Percentiles rank a stretch among this genome's conserved stretches.
phyloP scores from a whole-genome alignment of 352 stramenopile genomes.

The Globisporangium spinosum region DNA sequence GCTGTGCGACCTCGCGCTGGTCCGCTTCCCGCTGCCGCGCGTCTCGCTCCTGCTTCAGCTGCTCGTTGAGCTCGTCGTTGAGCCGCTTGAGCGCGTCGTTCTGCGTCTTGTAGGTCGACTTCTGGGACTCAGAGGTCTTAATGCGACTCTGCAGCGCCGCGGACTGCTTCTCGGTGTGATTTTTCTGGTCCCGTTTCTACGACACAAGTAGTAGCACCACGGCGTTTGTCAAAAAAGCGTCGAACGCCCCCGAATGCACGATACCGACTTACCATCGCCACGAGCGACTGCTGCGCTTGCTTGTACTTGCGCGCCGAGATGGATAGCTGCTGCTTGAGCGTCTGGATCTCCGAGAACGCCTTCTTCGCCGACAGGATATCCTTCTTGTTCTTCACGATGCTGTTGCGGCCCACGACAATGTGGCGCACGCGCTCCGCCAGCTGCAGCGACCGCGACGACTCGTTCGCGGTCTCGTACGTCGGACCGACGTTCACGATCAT shows the following conservation, averaged over 20 bases:
- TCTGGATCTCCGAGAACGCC: conserved; percentile 92
- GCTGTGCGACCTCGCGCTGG: conserved; percentile 66
- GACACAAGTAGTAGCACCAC: conserved; percentile 26
- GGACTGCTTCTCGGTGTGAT: conserved; percentile 88
- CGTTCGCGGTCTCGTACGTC: conserved; percentile 71
- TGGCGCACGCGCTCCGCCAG: conserved; percentile 80
- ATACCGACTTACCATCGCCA: conserved; percentile 81
- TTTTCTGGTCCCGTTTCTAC: conserved; percentile 91
- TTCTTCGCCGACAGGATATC: conserved; percentile 90
- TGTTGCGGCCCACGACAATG: conserved; percentile 75
- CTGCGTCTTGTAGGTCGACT: conserved; percentile 53
- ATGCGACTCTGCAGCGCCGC: conserved; percentile 71
- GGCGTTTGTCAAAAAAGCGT: conserved; percentile 17
- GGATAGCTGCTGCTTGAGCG: conserved; percentile 91
- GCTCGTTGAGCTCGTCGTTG: conserved; percentile 62
- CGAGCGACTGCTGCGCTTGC: conserved; percentile 89
- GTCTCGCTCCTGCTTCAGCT: conserved; percentile 71
- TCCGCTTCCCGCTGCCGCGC: conserved; percentile 58
- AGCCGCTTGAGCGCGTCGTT: conserved; percentile 63
- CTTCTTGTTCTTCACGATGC: conserved; percentile 84
- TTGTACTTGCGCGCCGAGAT: conserved; percentile 79
- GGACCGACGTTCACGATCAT: conserved; percentile 93
- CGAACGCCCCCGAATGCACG: conserved; percentile 12
- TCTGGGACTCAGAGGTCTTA: conserved; percentile 76
- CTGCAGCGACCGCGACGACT: conserved; percentile 87